phyloP scores from a whole-genome alignment of 192 early-diverging fungal genomes.

The Gryganskiella cystojenkinii region DNA sequence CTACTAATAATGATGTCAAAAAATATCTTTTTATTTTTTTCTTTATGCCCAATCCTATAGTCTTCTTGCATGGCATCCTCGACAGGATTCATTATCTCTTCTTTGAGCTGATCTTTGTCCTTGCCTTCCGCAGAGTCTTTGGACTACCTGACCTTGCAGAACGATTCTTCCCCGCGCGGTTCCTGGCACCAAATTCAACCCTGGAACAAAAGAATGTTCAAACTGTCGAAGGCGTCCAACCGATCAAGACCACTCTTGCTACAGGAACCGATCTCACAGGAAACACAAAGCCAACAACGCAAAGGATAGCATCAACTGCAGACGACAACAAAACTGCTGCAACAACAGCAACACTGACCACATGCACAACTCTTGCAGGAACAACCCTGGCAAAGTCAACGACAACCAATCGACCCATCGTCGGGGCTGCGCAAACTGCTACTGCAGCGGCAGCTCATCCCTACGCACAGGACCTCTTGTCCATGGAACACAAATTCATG shows the following conservation, averaged over 20 bases:
- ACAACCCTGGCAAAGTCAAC: not conserved
- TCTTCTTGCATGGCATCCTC: slow-evolving; percentile 34
- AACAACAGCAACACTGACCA: not conserved
- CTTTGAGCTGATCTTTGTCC: slow-evolving; percentile 48
- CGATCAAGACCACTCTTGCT: slow-evolving; percentile 30
- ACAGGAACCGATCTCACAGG: not conserved
- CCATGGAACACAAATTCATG: slow-evolving; percentile 47
- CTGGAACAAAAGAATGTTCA: slow-evolving; percentile 11
- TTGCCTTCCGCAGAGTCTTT: slow-evolving; percentile 45
- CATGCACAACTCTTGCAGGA: not conserved
- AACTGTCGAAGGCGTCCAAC: slow-evolving; percentile 21
- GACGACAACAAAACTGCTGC: not conserved
- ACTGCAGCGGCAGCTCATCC: not conserved
- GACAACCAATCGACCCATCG: not conserved
- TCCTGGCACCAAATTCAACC: not conserved
- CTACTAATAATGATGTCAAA: not conserved
- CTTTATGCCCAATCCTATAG: not conserved
- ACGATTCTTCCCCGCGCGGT: slow-evolving; percentile 14
- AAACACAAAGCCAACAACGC: not conserved
- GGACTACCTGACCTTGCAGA: slow-evolving; percentile 43
- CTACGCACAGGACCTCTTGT: slow-evolving; percentile 11
- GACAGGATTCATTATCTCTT: slow-evolving; percentile 47
- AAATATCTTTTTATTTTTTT: too few relatives aligned
- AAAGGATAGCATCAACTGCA: not conserved
- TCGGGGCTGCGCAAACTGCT: not conserved